These are phyloP conservation scores for Alternaria ethzedia DNA, from an alignment of 2,329 filamentous ascomycete species.

Conservation along the genomic window DNA sequence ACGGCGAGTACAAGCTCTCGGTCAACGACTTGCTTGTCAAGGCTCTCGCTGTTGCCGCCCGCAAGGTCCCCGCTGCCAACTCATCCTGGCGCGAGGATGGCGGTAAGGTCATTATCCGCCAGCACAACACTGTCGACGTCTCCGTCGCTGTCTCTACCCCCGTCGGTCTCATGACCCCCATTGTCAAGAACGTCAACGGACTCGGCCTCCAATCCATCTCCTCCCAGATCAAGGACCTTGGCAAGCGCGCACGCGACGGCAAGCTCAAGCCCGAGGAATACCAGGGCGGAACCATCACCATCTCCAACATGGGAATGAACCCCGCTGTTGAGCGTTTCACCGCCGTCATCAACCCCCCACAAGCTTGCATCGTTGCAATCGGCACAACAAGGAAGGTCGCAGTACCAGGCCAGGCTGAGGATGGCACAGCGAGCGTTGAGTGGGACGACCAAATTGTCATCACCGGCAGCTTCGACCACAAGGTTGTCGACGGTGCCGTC, in stretches of 20 bases:
- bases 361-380: constrained; percentile 92
- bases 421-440: constrained; percentile 74
- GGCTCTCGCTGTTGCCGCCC: constrained; percentile 84
- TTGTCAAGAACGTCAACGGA: constrained; percentile 86
- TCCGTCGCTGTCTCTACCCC: constrained; percentile 95
- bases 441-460: constrained; percentile 98
- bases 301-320: constrained; percentile 99
- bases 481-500: constrained; percentile 95
- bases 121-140: constrained; percentile 92
- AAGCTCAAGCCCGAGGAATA: constrained; percentile 99
- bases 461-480: constrained; percentile 97
- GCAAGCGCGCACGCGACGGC: constrained; percentile 92
- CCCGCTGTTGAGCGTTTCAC: constrained; percentile 94
- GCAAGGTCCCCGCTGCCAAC: constrained; percentile 95
- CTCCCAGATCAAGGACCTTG: constrained; percentile 89
- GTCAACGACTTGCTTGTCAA: constrained; percentile 99
- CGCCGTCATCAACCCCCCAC: constrained; percentile 97
- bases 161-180: constrained; percentile 93
- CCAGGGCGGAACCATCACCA: constrained; percentile 98
- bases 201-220: constrained; percentile 91
- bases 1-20: constrained; percentile 98
- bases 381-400: constrained; percentile 96
- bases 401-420: constrained; percentile 80
- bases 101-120: constrained; percentile 80
- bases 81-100: constrained; percentile 86